A percentile compares a stretch with the other conserved stretches of the same genome.
phyloP scores from a whole-genome alignment of 2,329 filamentous ascomycete genomes.

The Hypoxylon sp. region DNA sequence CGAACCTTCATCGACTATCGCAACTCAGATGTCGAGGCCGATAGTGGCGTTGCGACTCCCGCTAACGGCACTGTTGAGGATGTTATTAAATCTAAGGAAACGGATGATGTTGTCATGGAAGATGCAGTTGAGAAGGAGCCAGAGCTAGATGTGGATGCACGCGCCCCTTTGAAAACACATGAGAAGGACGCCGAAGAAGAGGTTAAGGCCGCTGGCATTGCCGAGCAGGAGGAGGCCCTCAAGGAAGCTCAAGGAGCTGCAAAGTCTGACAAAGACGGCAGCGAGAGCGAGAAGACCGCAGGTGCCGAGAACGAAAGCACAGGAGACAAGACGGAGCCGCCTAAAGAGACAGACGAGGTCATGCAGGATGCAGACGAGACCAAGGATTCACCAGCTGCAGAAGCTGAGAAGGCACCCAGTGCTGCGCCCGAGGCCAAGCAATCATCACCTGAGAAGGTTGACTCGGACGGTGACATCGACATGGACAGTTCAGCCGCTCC shows the following conservation, averaged over 20 bases:
- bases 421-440: constrained; percentile 45
- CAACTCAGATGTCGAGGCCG: constrained; percentile 62
- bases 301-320: constrained; percentile 24
- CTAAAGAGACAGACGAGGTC: constrained; percentile 48
- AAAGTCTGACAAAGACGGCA: constrained; percentile 53
- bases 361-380: constrained; percentile 48
- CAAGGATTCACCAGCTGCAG: constrained; percentile 38
- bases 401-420: constrained; percentile 45
- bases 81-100: constrained; percentile 56
- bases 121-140: constrained; percentile 48
- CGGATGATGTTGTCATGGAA: constrained; percentile 60
- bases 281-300: constrained; percentile 40
- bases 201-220: constrained; percentile 39
- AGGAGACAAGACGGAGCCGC: constrained; percentile 34
- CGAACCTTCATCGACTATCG: constrained; percentile 67
- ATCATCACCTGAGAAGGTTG: constrained; percentile 54
- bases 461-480: constrained; percentile 66
- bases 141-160: constrained; percentile 55
- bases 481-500: constrained; percentile 60
- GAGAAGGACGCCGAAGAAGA: constrained; percentile 46
- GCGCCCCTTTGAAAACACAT: constrained; percentile 45
- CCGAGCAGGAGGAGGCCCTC: constrained; percentile 48
- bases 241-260: constrained; percentile 50
- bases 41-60: constrained; percentile 59
- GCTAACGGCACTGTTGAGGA: constrained; percentile 55